These are phyloP conservation scores for Hypsizygus marmoreus DNA, from an alignment of 768 basidiomycete genomes.

Conservation along the genomic window DNA sequence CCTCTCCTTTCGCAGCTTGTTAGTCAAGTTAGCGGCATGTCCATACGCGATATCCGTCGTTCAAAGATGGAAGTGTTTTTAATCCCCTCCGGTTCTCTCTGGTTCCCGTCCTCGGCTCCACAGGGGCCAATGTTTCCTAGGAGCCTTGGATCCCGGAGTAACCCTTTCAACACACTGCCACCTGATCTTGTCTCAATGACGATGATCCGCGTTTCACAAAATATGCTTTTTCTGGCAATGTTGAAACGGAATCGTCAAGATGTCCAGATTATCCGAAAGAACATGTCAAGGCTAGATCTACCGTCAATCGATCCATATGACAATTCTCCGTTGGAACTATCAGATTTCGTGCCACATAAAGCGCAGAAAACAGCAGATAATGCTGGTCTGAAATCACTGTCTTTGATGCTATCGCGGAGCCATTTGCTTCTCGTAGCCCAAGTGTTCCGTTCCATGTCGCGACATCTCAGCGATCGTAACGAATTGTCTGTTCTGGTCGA, in stretches of 20 bases:
- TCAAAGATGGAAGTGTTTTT: constrained; percentile 71
- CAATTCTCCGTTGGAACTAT: constrained; percentile 37
- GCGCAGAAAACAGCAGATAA: constrained; percentile 13
- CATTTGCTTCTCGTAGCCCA: constrained; percentile 69
- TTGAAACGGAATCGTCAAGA: constrained; percentile 69
- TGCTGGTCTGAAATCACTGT: constrained; percentile 42
- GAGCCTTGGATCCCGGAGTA: constrained; percentile 31
- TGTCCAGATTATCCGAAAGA: constrained; percentile 66
- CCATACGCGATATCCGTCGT: constrained; percentile 69
- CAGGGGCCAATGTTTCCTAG: constrained; percentile 64
- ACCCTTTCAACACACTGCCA: constrained; percentile 41
- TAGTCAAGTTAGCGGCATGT: constrained; percentile 70
- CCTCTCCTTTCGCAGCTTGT: constrained; percentile 62
- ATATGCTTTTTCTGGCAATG: constrained; percentile 64
- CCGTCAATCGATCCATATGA: constrained; percentile 40
- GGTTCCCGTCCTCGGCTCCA: constrained; percentile 63
- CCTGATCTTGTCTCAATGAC: constrained; percentile 53
- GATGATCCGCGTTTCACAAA: constrained; percentile 71
- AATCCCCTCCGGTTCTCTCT: constrained; percentile 69
- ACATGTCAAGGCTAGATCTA: constrained; percentile 58
- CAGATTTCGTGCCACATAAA: constrained; percentile 49
- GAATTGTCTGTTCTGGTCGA: constrained; percentile 70
- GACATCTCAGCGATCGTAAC: constrained; percentile 67
- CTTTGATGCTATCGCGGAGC: constrained; percentile 65
- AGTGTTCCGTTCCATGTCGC: constrained; percentile 70